Conservation (phyloP, 345 rosid genomes). For the Noccaea caerulescens region DNA sequence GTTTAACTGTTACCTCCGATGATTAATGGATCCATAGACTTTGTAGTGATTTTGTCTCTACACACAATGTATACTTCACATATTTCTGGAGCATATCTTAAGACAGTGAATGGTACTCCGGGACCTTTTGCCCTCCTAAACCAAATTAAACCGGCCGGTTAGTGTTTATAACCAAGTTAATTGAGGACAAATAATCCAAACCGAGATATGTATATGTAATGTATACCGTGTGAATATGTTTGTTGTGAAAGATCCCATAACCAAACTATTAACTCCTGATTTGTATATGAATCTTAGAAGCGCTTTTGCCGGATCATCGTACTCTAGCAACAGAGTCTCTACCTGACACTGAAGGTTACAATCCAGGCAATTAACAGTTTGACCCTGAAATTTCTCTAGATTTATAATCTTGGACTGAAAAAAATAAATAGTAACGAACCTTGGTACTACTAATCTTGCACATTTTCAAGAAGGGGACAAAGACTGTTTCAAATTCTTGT, state of each 20-base stretch:
- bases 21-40: slow-evolving; percentile 48
- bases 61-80: slow-evolving; percentile 63
- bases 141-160: slow-evolving; percentile 23
- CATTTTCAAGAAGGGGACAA: slow-evolving; percentile 60
- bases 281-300: slow-evolving; percentile 58
- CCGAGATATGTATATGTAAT: not conserved
- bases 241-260: slow-evolving; percentile 70
- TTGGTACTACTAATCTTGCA: slow-evolving; percentile 52
- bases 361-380: slow-evolving; percentile 6
- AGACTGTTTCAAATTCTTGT: slow-evolving; percentile 52
- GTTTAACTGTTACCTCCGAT: slow-evolving; percentile 38
- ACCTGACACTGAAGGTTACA: slow-evolving; percentile 49
- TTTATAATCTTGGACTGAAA: slow-evolving; percentile 1
- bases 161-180: not conserved
- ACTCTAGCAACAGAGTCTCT: slow-evolving; percentile 70
- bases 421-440: slow-evolving; percentile 16
- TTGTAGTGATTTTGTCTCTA: slow-evolving; percentile 50
- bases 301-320: slow-evolving; percentile 67
- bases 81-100: slow-evolving; percentile 57
- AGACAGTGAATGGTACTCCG: slow-evolving; percentile 59
- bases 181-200: not conserved
- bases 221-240: slow-evolving; percentile 57
- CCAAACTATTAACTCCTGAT: slow-evolving; percentile 58
- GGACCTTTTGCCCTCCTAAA: slow-evolving; percentile 63
- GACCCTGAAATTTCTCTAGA: not conserved